Evolutionary conservation across 495 filamentous ascomycete species (phyloP).

Genomic region (Neurospora sp.): DNA sequence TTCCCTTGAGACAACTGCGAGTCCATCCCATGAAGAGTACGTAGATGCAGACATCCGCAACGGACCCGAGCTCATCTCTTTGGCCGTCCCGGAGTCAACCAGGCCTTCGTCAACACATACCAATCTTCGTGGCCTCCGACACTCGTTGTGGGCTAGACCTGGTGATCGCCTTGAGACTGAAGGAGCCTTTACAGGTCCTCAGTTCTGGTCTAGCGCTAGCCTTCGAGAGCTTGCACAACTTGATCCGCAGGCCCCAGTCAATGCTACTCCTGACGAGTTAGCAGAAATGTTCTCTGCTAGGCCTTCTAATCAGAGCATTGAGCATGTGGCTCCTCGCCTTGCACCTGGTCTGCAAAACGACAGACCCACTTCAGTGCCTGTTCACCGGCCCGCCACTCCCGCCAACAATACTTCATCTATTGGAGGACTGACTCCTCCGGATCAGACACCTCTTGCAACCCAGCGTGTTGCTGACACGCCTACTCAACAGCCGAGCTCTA

Average conservation of each 20-base stretch:
- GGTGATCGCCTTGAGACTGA: background rate
- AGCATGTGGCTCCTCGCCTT: background rate
- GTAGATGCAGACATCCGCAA: background rate
- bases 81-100: background rate
- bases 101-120: background rate
- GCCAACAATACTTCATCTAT: background rate
- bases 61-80: background rate
- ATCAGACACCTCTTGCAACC: background rate
- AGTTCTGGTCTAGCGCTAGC: background rate
- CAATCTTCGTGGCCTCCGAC: background rate
- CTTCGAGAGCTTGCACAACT: background rate
- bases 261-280: background rate
- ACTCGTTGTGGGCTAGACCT: background rate
- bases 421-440: background rate
- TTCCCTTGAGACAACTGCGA: background rate
- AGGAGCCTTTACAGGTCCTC: background rate
- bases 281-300: background rate
- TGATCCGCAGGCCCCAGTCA: background rate
- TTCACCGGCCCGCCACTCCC: background rate
- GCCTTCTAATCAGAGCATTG: background rate
- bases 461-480: background rate
- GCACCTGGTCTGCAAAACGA: background rate
- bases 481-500: background rate
- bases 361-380: background rate
- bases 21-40: background rate